Base-by-base conservation (phyloP, 2,329 filamentous ascomycete genomes). In the Ophiostoma angusticollis region DNA sequence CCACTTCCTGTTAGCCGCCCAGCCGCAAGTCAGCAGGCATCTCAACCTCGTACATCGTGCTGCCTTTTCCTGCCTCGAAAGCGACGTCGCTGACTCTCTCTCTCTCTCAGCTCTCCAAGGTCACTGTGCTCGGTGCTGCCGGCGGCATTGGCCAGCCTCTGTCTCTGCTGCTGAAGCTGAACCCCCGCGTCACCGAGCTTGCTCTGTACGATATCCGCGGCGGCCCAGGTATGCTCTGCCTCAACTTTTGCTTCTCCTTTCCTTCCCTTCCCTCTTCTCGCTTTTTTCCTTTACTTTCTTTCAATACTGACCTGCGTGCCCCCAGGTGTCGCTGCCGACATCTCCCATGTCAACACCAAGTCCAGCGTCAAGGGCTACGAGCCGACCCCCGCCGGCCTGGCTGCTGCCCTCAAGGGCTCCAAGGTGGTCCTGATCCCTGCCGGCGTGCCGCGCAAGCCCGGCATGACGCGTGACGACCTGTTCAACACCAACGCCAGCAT, bases 401-500 rank as follows among this genome's bases (percentile, higher is more conserved):
- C 74, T 54, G 73, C 72, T 49, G 80, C 80, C 57, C 77, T 98
- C 62, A 82, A 84, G 69, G 87, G 75, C 59, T 71, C 86, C 57
- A 86, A 96, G 67, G 79, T 98, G 54, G 84, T 98, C 58, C 78
- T 98, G 59, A 96, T 98, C 64, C 91, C 91, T 58, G 91, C 91
- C 58, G 91, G 91, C 74, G 89, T 98, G 52, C 91, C 91, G 60
- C 86, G 91, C 70, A 95, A 95, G 78, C 91, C 91, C 62, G 91
- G 91, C 68, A 98, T 98, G 91, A 93, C 84, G 69, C 87, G 91
- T 74, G 91, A 98, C 68, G 89, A 98, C 63, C 81, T 98, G 50
- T 98, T 98, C 86, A 96, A 96, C 80, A 98, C 89, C 75, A 98
- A 98, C 67, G 91, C 91, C 65, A 93, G 85, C 62, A 98, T 98